Evolutionary conservation across 495 filamentous ascomycete species (phyloP), one percentile per base, ranked within the genome.

Genomic region (Cercophora scortea): DNA sequence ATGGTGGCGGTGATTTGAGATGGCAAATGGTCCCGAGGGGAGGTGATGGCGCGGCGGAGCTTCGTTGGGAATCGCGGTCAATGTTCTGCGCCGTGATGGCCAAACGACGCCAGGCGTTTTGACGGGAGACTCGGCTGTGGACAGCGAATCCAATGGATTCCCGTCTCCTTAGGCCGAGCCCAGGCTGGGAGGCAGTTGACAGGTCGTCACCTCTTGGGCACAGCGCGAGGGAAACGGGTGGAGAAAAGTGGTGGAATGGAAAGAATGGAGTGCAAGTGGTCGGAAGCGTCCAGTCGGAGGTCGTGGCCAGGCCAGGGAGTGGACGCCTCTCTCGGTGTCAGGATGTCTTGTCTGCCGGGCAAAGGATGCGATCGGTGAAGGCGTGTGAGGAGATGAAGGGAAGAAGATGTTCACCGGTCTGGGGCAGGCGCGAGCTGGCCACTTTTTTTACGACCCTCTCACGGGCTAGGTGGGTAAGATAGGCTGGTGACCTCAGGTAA

Each of bases 331-430:
- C 25, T 25, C 25, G 25, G 25, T 25, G 25, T 25, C 25, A 25
- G 25, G 25, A 25, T 25, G 53, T 59, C 56, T 57, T 51, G 59
- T 58, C 54, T 54, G 51, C 47, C 54, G 53, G 38, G 32, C 25
- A 42, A 56, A 50, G 51, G 55, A 58, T 49, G 53, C 51, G 63
- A 65, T 67, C 64, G 64, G 64, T 67, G 64, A 65, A 50, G 44
- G 13, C 52, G 36, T 43, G 47, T 16, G 52, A 58, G 52, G 57
- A 61, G 51, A 57, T 62, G 60, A 64, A 60, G 51, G 53, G 57
- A 57, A 59, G 58, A 51, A 55, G 34, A 54, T 46, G 58, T 63
- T 65, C 62, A 67, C 64, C 64, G 64, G 64, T 66, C 59, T 56
- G 61, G 47, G 50, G 57, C 59, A 59, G 51, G 52, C 53, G 60